Evolutionary conservation across 345 rosid species (phyloP), one percentile per base, ranked within the genome.

Genomic region (Erysimum cheiranthoides): DNA sequence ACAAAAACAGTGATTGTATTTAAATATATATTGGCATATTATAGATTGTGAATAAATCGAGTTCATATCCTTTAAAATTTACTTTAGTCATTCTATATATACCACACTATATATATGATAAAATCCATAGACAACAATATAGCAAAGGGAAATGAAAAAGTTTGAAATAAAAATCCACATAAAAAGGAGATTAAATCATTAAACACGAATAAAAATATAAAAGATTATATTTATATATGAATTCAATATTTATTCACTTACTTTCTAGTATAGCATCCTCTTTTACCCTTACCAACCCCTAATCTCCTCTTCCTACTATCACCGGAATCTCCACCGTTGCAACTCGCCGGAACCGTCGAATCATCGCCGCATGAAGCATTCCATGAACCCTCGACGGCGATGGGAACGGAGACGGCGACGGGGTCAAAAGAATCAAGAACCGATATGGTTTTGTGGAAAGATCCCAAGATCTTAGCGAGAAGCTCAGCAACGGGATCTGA

Each of bases 241-340:
- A 58, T 25, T 25, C 3, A 45, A 64, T 46, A 6, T 61, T n/a
- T 53, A 13, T 65, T 10, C 6, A 57, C 85, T 82, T 85, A 91
- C 98, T 85, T 87, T 83, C 98, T 88, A 81, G 86, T 88, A 82
- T 93, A 85, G 79, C 86, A 83, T 4, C 97, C 98, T 63, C 97
- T 85, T 75, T 51, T 85, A 27, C 81, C 88, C 74, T 79, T 82
- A 31, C 70, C 10, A 42, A 66, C 66, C 2, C 71, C 82, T 10
- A 47, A 4, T 38, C 79, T 84, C 81, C 84, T 90, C 62, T 84
- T 91, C 58, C 57, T 83, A 73, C 86, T 82, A 66, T 83, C 82
- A 4, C 87, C 84, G 67, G 89, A 90, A 75, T 86, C 86, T 63
- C 80, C 85, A 40, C 76, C 80, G 68, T 58, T 71, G 31, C 73